phyloP scores from a whole-genome alignment of 306 rosid species.

The Quercus glauca region DNA sequence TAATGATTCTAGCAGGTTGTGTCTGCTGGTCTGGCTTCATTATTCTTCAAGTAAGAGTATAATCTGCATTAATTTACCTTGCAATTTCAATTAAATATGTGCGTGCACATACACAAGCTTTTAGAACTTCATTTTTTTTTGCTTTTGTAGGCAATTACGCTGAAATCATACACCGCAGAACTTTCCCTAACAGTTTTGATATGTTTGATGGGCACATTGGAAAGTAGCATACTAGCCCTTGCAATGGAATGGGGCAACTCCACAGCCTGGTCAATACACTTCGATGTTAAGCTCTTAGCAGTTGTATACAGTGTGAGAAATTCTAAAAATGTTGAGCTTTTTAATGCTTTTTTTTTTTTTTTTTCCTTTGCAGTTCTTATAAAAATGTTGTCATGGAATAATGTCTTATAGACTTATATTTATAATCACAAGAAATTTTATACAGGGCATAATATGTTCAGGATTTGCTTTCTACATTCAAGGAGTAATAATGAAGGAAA shows the following conservation, averaged over 20 bases:
- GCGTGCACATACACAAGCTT: too few species aligned
- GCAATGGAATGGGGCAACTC: constrained; percentile 43
- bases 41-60: constrained; percentile 38
- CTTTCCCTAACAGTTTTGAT: constrained; percentile 51
- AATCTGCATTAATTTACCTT: background rate
- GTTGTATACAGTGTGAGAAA: constrained; percentile 41
- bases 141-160: constrained; percentile 40
- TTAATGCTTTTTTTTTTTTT: background rate
- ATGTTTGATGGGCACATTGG: constrained; percentile 37
- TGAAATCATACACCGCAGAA: constrained; percentile 46
- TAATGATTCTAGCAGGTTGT: constrained; percentile 39
- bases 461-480: constrained; percentile 44
- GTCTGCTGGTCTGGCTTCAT: constrained; percentile 46
- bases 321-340: background rate
- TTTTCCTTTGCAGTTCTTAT: too few species aligned
- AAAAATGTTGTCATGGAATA: too few species aligned
- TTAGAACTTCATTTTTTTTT: background rate
- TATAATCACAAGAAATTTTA: background rate
- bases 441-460: constrained; percentile 51
- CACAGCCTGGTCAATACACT: constrained; percentile 42
- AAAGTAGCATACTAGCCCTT: constrained; percentile 36
- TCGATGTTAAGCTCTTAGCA: constrained; percentile 36
- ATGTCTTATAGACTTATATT: background rate
- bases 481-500: constrained; percentile 40
- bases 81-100: too few species aligned